Conservation (phyloP, 805 yeast genomes). For the Komagataella pseudopastoris region DNA sequence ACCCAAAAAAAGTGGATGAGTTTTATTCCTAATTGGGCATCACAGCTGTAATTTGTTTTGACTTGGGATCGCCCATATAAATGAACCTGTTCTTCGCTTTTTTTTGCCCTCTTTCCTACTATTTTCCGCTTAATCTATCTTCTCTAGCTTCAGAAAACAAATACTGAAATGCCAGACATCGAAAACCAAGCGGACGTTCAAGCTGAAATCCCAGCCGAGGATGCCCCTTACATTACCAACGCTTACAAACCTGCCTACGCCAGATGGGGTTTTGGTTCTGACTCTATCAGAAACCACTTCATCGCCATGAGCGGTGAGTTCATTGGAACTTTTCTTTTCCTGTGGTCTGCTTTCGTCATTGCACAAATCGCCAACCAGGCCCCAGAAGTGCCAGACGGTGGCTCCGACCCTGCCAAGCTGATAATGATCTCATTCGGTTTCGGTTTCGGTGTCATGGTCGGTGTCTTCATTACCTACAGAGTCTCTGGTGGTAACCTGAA, state of each 20-base stretch:
- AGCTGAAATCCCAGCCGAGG: conserved; percentile 24
- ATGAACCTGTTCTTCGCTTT: background rate
- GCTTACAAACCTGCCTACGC: conserved; percentile 19
- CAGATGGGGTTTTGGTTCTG: conserved; percentile 23
- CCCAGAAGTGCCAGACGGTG: conserved; percentile 11
- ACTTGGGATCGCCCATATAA: background rate
- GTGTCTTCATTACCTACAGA: conserved; percentile 37
- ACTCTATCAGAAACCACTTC: conserved; percentile 40
- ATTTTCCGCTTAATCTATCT: background rate
- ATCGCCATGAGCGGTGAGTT: conserved; percentile 72
- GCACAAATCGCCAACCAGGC: conserved; percentile 64
- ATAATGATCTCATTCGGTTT: conserved; percentile 50
- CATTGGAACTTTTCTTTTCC: conserved; percentile 73
- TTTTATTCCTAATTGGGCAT: background rate
- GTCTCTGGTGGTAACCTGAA: conserved; percentile 46
- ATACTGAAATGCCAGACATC: background rate
- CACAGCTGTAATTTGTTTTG: background rate
- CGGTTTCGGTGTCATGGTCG: conserved; percentile 42
- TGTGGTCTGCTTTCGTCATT: conserved; percentile 71
- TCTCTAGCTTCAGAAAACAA: background rate
- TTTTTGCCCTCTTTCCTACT: background rate
- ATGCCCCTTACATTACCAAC: conserved; percentile 12
- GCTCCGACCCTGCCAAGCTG: conserved; percentile 44
- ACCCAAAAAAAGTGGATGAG: background rate
- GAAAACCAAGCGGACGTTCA: conserved; percentile 8